Evolutionary conservation across 139 green algal species (phyloP), one percentile per base, ranked within the genome.

Genomic region (Marvania coccoides): DNA sequence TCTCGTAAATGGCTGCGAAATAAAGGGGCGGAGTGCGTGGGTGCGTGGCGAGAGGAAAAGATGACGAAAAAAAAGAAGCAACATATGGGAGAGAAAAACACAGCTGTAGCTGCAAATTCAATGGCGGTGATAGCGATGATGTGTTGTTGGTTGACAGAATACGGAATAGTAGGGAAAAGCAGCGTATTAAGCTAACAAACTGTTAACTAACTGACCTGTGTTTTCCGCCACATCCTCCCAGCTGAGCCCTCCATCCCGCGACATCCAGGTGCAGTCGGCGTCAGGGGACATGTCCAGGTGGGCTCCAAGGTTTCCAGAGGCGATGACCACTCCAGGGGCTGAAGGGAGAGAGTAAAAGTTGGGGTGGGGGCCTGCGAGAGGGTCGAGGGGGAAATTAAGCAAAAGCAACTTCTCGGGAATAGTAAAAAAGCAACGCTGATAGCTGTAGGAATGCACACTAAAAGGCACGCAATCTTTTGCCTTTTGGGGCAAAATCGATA

Each of bases 311-410:
- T 95, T 97, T 59, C 93, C 93, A 5, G 80, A 88, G 8, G 80
- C 91, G 64, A 98, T 86, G 26, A 98, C 68, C 26, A 97, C 19
- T 19, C 93, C 93, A 1, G 93, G 93, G 0, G 90, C 85, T 23
- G 71, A 83, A 38, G 69, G 57, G 65, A 92, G 85, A n/a, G 81
- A 85, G 77, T 98, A 98, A 24, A 96, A 80, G 51, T 79, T 80
- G 5, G 90, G 87, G 31, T 78, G 65, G 14, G 67, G 58, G 15
- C 47, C 57, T 54, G 67, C 19, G 8, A 24, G 8, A 47, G 39
- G 39, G 39, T 12, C 14, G 39, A 47, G 39, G 39, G 13, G 39
- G n/a, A n/a, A n/a, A n/a, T n/a, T n/a, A n/a, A n/a, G n/a, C n/a
- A n/a, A n/a, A n/a, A n/a, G n/a, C n/a, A n/a, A n/a, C n/a, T n/a